Evolutionary conservation across 345 rosid species (phyloP), one percentile per base, ranked within the genome.

Genomic region (Populus pruinosa): DNA sequence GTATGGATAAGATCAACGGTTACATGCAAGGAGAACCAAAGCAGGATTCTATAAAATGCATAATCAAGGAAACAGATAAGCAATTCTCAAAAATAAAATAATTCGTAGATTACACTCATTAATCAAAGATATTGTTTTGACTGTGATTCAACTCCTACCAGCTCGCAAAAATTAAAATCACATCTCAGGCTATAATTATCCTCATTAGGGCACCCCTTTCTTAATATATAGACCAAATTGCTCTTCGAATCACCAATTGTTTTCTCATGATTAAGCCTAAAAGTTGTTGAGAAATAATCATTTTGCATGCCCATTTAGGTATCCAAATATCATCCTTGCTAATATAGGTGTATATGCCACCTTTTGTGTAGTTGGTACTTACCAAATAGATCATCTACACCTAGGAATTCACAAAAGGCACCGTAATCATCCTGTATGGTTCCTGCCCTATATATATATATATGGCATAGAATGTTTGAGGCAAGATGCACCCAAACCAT

Each of bases 381-480:
- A 9, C 62, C 62, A 56, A 8, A 56, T 56, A 21, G 0, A 56
- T 56, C 12, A 67, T 53, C 5, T n/a, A 55, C 79, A 69, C 31
- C 55, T 8, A 39, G 69, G 53, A 76, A 53, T n/a, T 35, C 20
- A 69, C 16, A 77, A 77, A 5, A 29, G 5, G 56, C 59, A 50
- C 53, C 44, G 4, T 55, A 69, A 41, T 61, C 69, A 9, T 44
- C 25, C 59, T 6, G 59, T 50, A 21, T 5, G 56, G 56, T 50
- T 14, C 25, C n/a, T 6, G 23, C 36, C 59, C 75, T 77, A 70
- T 77, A 77, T 20, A 62, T 70, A 63, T 77, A 77, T 20, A 62
- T 70, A 63, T 31, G 14, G 25, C 7, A 23, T 8, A 31, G 41
- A 6, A 2, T 55, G 55, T 25, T 25, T 20, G 39, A 3, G 67